Percentiles rank a stretch among this genome's conserved stretches.
phyloP scores from a whole-genome alignment of 208 protist genomes.

The Acanthamoeba lenticulata region DNA sequence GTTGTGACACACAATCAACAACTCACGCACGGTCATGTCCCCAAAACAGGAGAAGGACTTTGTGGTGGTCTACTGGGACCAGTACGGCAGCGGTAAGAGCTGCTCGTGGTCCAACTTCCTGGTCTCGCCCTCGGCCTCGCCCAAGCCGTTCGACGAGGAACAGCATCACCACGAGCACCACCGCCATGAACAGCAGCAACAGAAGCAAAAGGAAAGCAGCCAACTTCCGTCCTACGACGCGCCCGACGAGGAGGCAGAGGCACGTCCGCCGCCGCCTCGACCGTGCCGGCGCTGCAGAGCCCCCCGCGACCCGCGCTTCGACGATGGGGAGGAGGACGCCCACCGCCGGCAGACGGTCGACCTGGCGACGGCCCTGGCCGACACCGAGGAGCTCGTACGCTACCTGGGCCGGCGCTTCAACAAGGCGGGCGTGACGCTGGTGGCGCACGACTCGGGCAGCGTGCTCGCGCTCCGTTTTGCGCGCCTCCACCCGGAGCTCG shows the following conservation, averaged over 20 bases:
- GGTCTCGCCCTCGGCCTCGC: background rate
- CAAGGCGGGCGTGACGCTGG: background rate
- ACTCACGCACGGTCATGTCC: background rate
- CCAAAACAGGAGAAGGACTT: conserved; percentile 28
- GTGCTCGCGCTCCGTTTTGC: background rate
- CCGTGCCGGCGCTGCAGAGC: background rate
- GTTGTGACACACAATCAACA: no score
- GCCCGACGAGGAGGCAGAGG: no score
- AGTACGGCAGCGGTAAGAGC: conserved; percentile 28
- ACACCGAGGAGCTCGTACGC: background rate
- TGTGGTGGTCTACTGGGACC: conserved; percentile 21
- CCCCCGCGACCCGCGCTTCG: background rate
- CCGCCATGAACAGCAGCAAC: background rate
- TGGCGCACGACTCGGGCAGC: conserved; percentile 42
- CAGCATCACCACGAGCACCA: background rate
- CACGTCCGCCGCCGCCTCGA: background rate
- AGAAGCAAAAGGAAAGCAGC: no score
- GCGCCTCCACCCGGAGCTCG: background rate
- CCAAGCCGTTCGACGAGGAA: background rate
- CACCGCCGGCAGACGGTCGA: background rate
- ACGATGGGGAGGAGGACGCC: background rate
- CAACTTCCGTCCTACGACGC: background rate
- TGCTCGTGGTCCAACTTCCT: conserved; percentile 20
- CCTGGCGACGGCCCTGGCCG: background rate
- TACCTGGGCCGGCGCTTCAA: conserved; percentile 2